Evolutionary conservation across 495 filamentous ascomycete genomes (phyloP).

Genomic region (Lichina pygmaea): DNA sequence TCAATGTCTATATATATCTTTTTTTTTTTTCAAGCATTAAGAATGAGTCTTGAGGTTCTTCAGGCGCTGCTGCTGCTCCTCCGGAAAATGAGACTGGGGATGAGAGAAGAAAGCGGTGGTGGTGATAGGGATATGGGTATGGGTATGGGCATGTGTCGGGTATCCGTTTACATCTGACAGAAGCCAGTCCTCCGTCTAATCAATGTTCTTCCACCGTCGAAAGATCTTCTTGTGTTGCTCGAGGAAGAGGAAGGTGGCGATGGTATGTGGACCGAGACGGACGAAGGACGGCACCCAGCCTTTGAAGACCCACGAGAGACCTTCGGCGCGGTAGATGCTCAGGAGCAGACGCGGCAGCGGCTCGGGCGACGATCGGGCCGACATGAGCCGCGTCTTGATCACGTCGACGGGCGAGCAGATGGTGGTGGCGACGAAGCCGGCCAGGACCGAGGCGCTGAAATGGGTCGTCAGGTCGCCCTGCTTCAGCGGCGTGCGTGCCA

Average conservation of each 20-base stretch:
- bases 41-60: no score
- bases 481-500: conserved; percentile 35
- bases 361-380: conserved; percentile 24
- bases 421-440: conserved; percentile 84
- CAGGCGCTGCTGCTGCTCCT: no score
- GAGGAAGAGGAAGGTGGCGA: conserved; percentile 82
- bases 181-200: background rate
- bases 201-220: conserved; percentile 4
- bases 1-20: no score
- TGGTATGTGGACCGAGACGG: conserved; percentile 75
- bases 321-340: conserved; percentile 11
- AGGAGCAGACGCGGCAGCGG: conserved; percentile 8
- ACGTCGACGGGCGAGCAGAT: conserved; percentile 90
- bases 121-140: no score
- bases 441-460: conserved; percentile 62
- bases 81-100: no score
- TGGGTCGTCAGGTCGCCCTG: conserved; percentile 39
- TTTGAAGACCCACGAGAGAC: conserved; percentile 66
- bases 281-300: conserved; percentile 98
- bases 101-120: no score
- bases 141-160: no score
- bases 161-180: no score
- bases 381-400: conserved; percentile 93
- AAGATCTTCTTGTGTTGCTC: conserved; percentile 66
- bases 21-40: no score